Evolutionary conservation across 805 yeast species (phyloP), one percentile per base, ranked within the genome.

Genomic region (Starmerella ratchasimensis): DNA sequence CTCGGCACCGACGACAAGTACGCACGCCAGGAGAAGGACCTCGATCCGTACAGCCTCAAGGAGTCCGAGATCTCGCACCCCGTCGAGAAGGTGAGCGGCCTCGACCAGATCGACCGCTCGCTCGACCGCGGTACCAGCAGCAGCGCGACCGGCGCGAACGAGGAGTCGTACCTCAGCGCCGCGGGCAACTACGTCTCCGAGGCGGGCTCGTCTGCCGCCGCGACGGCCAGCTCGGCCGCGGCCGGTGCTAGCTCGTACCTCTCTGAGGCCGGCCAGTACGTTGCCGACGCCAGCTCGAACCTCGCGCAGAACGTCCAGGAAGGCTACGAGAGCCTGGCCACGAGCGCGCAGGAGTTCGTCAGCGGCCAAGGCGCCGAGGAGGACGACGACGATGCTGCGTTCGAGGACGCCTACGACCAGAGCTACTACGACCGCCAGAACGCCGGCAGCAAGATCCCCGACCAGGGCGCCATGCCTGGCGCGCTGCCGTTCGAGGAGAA

Each of bases 401-500:
- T 10, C 14, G 15, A 26, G 28, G 28, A 26, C 14, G 28, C 28
- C 7, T 26, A 26, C 15, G 28, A 26, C n/a, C 7, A 11, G 28
- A 11, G 15, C 15, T 6, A n/a, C 21, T 11, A 20, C 13, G 5
- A n/a, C 21, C 20, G 15, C 14, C 15, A 11, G 6, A 30, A 16
- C 18, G 6, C 28, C 7, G 10, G 11, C 11, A 28, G 13, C 9
- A 13, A 28, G 11, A 28, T 13, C 13, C 11, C 31, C 9, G 9
- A 7, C 13, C 16, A 4, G 11, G 27, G 25, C 10, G 39, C 22
- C 15, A 24, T 39, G 9, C 42, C 42, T 3, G 42, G 42, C 28
- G 26, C 38, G 11, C 36, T 39, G 9, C 42, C 42, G 15, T 39
- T 18, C 21, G 42, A 39, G 33, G 17, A 34, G 27, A 14, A 15